Percentiles rank a stretch among this genome's conserved stretches.
Conservation (phyloP, 2,329 filamentous ascomycete genomes). For the Phyllachora maydis region DNA sequence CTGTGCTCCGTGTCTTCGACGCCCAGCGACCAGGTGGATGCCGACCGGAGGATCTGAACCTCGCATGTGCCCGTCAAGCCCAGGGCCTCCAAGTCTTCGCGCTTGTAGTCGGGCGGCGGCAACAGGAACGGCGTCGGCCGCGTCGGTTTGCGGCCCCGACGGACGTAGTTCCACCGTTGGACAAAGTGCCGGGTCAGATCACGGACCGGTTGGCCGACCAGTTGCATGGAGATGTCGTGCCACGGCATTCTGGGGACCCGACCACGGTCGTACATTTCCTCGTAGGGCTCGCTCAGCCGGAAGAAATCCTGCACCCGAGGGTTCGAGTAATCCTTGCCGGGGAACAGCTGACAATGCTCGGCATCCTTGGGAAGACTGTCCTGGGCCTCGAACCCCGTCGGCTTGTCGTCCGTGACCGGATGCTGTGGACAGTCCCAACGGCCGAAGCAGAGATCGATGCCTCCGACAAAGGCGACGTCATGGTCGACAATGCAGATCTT, state of each 20-base stretch:
- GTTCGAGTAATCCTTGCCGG: conserved; percentile 96
- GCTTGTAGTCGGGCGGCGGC: conserved; percentile 78
- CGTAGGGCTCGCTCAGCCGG: conserved; percentile 79
- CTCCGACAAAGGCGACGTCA: conserved; percentile 85
- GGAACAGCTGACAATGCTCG: conserved; percentile 89
- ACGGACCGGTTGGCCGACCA: conserved; percentile 85
- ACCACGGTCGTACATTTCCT: conserved; percentile 93
- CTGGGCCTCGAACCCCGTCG: conserved; percentile 75
- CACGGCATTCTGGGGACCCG: conserved; percentile 89
- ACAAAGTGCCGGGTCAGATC: conserved; percentile 93
- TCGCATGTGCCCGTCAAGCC: conserved; percentile 89
- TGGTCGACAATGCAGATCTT: conserved; percentile 96
- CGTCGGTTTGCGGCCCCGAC: conserved; percentile 81
- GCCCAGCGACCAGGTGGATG: conserved; percentile 78
- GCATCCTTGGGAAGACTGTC: conserved; percentile 67
- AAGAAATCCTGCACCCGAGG: conserved; percentile 92
- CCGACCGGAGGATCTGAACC: conserved; percentile 85
- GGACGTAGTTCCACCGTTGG: conserved; percentile 92
- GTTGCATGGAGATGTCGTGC: conserved; percentile 97
- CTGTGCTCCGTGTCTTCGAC: conserved; percentile 78
- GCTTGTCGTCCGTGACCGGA: conserved; percentile 75
- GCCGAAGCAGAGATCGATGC: conserved; percentile 91
- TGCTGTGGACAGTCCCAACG: conserved; percentile 96
- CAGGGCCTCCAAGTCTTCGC: conserved; percentile 66
- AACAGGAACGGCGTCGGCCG: conserved; percentile 84